Evolutionary conservation across 805 yeast genomes (phyloP).

Genomic region (Komagataella ulmi): DNA sequence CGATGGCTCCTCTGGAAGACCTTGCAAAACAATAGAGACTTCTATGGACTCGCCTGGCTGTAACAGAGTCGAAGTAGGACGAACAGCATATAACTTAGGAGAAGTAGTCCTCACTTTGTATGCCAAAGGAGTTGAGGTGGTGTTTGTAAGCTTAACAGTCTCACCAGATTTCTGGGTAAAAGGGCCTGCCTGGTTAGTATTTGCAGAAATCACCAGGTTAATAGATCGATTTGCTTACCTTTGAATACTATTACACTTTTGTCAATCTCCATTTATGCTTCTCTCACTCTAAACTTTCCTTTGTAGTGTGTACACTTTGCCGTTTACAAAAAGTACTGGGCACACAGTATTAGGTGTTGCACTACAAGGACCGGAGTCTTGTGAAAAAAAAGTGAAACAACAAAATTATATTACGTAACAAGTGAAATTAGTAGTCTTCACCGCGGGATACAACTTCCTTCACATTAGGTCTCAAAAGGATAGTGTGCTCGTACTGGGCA

Average conservation of each 20-base stretch:
- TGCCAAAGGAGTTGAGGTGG: conserved; percentile 49
- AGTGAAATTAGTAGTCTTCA: conserved; percentile 58
- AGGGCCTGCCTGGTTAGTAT: conserved; percentile 36
- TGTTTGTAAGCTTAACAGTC: conserved; percentile 41
- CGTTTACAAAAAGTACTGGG: not conserved
- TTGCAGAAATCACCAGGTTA: not conserved
- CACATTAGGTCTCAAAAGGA: conserved; percentile 76
- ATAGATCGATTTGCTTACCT: conserved; percentile 36
- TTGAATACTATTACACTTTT: conserved; percentile 66
- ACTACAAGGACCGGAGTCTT: not conserved
- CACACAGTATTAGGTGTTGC: not conserved
- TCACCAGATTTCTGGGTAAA: conserved; percentile 63
- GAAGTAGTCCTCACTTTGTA: conserved; percentile 98
- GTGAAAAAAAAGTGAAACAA: not conserved
- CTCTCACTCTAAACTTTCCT: not conserved
- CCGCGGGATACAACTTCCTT: conserved; percentile 95
- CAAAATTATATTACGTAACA: not conserved
- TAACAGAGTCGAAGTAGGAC: conserved; percentile 3
- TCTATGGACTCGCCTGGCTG: conserved; percentile 51
- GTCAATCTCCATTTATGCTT: conserved; percentile 44
- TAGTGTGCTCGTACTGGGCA: conserved; percentile 94
- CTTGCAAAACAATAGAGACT: conserved; percentile 78
- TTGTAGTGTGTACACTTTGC: not conserved
- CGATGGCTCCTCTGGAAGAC: conserved; percentile 62
- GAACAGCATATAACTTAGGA: conserved; percentile 44